Evolutionary conservation across 495 filamentous ascomycete genomes (phyloP).

Genomic region (Neurospora intermedia): DNA sequence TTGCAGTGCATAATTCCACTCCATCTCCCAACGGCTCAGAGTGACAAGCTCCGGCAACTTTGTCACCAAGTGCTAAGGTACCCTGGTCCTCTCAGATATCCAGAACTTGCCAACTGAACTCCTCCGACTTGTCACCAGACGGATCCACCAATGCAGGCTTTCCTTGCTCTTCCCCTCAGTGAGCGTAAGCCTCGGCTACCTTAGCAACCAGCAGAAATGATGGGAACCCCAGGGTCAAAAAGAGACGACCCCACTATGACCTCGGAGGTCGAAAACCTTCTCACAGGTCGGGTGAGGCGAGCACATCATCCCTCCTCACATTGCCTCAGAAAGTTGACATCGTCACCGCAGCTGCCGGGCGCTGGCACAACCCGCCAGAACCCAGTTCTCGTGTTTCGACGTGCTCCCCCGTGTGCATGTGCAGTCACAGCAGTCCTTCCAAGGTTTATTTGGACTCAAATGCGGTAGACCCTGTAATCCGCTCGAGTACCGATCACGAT

Average conservation of each 20-base stretch:
- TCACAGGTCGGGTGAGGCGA: not conserved
- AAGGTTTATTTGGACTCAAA: not conserved
- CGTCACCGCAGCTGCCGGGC: no score
- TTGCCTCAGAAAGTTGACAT: no score
- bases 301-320: no score
- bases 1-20: not conserved
- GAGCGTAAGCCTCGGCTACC: not conserved
- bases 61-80: no score
- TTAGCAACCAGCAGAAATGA: not conserved
- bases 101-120: not conserved
- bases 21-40: not conserved
- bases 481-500: not conserved
- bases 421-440: not conserved
- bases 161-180: not conserved
- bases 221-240: no score
- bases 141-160: not conserved
- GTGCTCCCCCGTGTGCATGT: not conserved
- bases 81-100: not conserved
- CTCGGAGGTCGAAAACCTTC: not conserved
- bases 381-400: not conserved
- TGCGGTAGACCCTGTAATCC: not conserved
- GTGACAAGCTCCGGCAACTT: no score
- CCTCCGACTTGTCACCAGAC: not conserved
- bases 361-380: not conserved
- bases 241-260: not conserved